These are phyloP conservation scores for Proliferodiscus dingleyae DNA, from an alignment of 2,329 filamentous ascomycete species.

Conservation along the genomic window DNA sequence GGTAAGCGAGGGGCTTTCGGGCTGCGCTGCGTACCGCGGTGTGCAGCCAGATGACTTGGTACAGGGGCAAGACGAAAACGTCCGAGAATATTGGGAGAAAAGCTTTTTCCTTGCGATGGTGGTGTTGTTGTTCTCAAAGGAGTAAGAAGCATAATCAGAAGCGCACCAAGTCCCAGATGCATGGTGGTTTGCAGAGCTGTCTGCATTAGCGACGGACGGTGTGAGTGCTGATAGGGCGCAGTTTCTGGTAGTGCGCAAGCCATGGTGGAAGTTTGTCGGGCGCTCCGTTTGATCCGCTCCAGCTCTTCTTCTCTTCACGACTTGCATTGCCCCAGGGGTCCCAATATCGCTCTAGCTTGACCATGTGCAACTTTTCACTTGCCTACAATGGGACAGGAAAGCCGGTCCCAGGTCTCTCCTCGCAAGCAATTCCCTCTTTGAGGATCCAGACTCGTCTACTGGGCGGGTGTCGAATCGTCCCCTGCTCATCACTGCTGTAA, in stretches of 20 bases:
- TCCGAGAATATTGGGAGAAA: slow-evolving; percentile 9
- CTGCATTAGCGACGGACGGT: background rate
- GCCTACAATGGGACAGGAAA: no score
- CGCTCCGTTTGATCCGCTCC: slow-evolving; percentile 11
- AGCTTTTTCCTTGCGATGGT: background rate
- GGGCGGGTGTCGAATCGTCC: no score
- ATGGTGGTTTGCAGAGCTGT: background rate
- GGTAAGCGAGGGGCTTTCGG: background rate
- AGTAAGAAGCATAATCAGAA: slow-evolving; percentile 6
- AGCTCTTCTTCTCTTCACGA: slow-evolving; percentile 2
- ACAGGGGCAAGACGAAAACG: background rate
- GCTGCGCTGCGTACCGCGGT: slow-evolving; percentile 14
- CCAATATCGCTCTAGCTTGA: no score
- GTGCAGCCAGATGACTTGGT: background rate
- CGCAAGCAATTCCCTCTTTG: no score
- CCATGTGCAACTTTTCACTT: no score
- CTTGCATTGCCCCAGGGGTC: no score
- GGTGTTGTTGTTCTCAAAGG: slow-evolving; percentile 15
- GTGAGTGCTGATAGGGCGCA: slow-evolving; percentile 4
- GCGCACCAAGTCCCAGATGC: background rate
- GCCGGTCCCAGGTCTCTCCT: no score
- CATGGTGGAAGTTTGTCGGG: slow-evolving; percentile 14
- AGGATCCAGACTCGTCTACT: no score
- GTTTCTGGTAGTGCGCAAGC: slow-evolving; percentile 15
- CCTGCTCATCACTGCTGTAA: no score